Base-by-base conservation (phyloP, 2,329 filamentous ascomycete genomes). In the Fusarium siculi region DNA sequence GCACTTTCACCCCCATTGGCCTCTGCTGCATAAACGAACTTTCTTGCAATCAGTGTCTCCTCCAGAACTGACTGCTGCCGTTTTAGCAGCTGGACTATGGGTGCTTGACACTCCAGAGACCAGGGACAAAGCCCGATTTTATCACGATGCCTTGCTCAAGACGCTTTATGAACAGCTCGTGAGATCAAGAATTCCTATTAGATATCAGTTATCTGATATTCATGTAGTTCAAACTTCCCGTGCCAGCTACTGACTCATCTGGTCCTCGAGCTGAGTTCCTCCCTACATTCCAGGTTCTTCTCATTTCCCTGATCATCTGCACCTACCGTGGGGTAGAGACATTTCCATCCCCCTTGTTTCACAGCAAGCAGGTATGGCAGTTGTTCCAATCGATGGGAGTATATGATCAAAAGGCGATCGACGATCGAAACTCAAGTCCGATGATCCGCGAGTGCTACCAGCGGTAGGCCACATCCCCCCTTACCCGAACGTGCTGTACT, bases 131-230 rank as follows among this genome's bases (percentile, higher is more conserved):
- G 42, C 42, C 42, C n/a, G 42, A 4, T 2, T 23, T 4, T 25
- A 25, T 25, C 42, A 25, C 18, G 16, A 44, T 18, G 42, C n/a
- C n/a, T 9, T 44, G n/a, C 16, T 44, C 0, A 44, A 44, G 11
- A 12, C n/a, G 16, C 42, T 44, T 25, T 2, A 18, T 16, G 7
- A 25, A 1, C 23, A 25, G 25, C 42, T 44, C 2, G 42, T 44
- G 11, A 44, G 23, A 12, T 25, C 16, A 25, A 18, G 5, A 5
- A 12, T 23, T 4, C 23, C 23, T 5, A 1, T 44, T 9, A 18
- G 7, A 25, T 0, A 25, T 3, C 10, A 12, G 4, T 19, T 7
- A 6, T 19, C 23, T 44, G n/a, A 43, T 18, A 44, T 0, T 0
- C 5, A 4, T 12, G 19, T 25, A 44, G 42, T 25, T 44, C 7